Evolutionary conservation across 2,329 filamentous ascomycete species (phyloP).

Genomic region (Calonectria hongkongensis): DNA sequence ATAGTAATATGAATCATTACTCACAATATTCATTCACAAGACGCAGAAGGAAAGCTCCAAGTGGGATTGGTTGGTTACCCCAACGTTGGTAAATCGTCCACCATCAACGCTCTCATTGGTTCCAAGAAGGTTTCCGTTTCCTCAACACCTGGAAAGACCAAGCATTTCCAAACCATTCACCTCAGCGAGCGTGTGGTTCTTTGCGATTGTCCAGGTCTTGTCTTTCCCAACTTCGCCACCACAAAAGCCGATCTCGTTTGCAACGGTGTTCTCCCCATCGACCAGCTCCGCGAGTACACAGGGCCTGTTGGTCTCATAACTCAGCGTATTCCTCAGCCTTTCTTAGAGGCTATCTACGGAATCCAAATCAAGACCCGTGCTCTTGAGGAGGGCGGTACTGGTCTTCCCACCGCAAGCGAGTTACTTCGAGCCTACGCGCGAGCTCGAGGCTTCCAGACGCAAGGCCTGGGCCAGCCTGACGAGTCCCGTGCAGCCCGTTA

Average conservation of each 20-base stretch:
- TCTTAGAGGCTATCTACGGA: constrained; percentile 94
- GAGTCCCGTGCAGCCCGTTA: constrained; percentile 93
- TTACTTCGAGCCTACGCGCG: constrained; percentile 89
- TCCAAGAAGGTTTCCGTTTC: constrained; percentile 99
- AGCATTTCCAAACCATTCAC: constrained; percentile 99
- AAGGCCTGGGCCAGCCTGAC: constrained; percentile 92
- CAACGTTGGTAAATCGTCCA: constrained; percentile 99
- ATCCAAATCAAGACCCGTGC: constrained; percentile 90
- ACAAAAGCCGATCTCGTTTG: constrained; percentile 98
- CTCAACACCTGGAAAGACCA: constrained; percentile 97
- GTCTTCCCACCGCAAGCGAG: constrained; percentile 88
- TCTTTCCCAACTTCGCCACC: constrained; percentile 97
- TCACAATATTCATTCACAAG: constrained; percentile 56
- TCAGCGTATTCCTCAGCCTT: constrained; percentile 88
- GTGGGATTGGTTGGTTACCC: constrained; percentile 98
- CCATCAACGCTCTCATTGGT: constrained; percentile 98
- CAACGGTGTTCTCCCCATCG: constrained; percentile 95
- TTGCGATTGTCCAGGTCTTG: constrained; percentile 98
- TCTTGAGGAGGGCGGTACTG: constrained; percentile 93
- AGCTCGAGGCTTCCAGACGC: constrained; percentile 92
- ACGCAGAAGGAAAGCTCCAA: constrained; percentile 80
- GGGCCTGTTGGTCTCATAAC: constrained; percentile 90
- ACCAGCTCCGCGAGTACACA: constrained; percentile 94
- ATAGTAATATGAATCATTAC: neutral
- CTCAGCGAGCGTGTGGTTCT: constrained; percentile 91